Percentiles rank a stretch among this genome's conserved stretches.
These are phyloP conservation scores for Cyberlindnera mississippiensis DNA, from an alignment of 805 yeast genomes.

Conservation along the genomic window DNA sequence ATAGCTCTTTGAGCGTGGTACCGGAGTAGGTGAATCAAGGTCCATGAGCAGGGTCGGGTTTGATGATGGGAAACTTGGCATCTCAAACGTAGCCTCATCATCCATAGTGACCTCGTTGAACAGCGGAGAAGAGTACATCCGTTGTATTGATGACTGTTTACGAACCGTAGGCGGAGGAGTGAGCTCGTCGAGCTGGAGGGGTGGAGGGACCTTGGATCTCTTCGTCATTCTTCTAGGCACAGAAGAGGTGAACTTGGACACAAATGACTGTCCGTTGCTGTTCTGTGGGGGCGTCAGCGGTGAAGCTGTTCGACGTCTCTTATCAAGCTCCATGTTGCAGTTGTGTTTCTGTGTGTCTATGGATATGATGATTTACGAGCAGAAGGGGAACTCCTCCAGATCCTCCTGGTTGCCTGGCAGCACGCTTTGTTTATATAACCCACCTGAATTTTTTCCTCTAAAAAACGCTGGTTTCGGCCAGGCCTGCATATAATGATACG, in stretches of 20 bases:
- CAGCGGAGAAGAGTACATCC: slow-evolving; percentile 2
- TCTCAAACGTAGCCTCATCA: not conserved
- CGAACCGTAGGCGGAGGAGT: slow-evolving; percentile 24
- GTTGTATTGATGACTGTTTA: not conserved
- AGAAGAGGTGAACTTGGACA: slow-evolving; percentile 6
- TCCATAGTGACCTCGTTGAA: not conserved
- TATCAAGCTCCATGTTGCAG: slow-evolving; percentile 6
- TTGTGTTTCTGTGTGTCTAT: not conserved
- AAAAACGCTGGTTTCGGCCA: too few species aligned
- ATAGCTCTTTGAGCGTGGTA: slow-evolving; percentile 14
- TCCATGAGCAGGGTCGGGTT: not conserved
- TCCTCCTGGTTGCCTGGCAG: too few species aligned
- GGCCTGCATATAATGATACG: too few species aligned
- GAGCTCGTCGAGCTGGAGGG: slow-evolving; percentile 17
- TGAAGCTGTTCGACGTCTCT: slow-evolving; percentile 7
- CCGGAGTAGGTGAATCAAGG: slow-evolving; percentile 9
- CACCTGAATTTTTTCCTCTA: too few species aligned
- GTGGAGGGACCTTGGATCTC: slow-evolving; percentile 24
- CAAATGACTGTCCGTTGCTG: not conserved
- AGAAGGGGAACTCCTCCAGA: too few species aligned
- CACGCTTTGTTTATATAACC: too few species aligned
- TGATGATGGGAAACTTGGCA: not conserved
- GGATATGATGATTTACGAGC: too few species aligned
- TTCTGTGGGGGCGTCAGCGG: slow-evolving; percentile 8
- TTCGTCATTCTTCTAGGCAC: slow-evolving; percentile 20